Base-by-base conservation (phyloP, 2,329 filamentous ascomycete species). In the Aspergillus caelatus region DNA sequence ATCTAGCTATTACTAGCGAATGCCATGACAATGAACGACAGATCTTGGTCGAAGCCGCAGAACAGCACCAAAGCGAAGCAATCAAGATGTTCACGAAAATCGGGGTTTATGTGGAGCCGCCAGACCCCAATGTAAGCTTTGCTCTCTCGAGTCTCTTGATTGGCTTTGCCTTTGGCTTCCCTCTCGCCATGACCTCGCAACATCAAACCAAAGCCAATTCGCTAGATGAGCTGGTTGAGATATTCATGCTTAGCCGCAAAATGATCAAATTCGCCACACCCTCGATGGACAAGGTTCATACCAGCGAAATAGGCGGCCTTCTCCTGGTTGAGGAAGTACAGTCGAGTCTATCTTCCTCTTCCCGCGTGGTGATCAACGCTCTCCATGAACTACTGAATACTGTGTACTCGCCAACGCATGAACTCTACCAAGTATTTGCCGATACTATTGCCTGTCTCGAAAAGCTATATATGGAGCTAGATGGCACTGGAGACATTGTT, bases 1-100 rank as follows among this genome's bases (percentile, higher is more conserved):
- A 72, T 56, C 43, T 72, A 2, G 67, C 67, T 56, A 1, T 60
- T 53, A n/a, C 70, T 64, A 65, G 53, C 69, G 12, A 64, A 58
- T n/a, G 36, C 67, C 4, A 68, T 67, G 1, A 63, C 67, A 3
- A 62, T 67, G 11, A 69, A 71, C 53, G 60, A 63, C 2, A 58
- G 30, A 1, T 36, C 57, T 12, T 61, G 57, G 5, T 50, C 21
- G 12, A 26, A 26, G 14, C 21, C n/a, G 46, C 23, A 28, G 46
- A 10, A 19, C 23, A 19, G 4, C 46, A 30, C 19, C 46, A 50
- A 19, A 26, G n/a, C 23, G 23, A 30, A 50, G 46, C 46, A 14
- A 50, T 50, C 12, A 30, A 50, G n/a, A 50, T 50, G 46, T 50
- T 50, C 46, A 30, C n/a, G 11, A 50, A 23, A 3, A 3, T 12